A percentile compares a stretch with the other conserved stretches of the same genome.
These are phyloP conservation scores for Globisporangium nodosum DNA, from an alignment of 352 stramenopile genomes.

Conservation along the genomic window DNA sequence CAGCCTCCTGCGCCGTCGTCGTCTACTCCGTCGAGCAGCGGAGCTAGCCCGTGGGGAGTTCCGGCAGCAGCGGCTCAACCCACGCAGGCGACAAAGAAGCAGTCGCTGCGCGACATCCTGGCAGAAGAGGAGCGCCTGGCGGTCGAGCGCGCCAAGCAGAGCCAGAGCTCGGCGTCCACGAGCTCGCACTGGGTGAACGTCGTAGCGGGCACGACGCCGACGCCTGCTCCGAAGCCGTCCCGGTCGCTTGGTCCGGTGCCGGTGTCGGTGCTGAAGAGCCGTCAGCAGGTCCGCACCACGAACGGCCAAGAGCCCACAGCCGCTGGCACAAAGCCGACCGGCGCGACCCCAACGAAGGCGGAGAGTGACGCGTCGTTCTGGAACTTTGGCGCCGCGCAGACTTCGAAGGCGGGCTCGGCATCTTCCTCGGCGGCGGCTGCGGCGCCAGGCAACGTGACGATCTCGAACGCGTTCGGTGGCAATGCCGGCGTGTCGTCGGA, in stretches of 20 bases:
- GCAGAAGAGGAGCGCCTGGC: slow-evolving; percentile 78
- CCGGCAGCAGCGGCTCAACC: slow-evolving; percentile 18
- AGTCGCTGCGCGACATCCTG: slow-evolving; percentile 78
- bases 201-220: slow-evolving; percentile 58
- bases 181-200: slow-evolving; percentile 85
- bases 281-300: slow-evolving; percentile 40
- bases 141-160: slow-evolving; percentile 50
- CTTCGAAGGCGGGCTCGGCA: slow-evolving; percentile 19
- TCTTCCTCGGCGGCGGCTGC: not conserved
- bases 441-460: slow-evolving; percentile 6
- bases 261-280: slow-evolving; percentile 78
- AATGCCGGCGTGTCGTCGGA: slow-evolving; percentile 47
- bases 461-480: slow-evolving; percentile 46
- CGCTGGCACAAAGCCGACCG: slow-evolving; percentile 15
- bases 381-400: slow-evolving; percentile 65
- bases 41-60: slow-evolving; percentile 34
- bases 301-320: slow-evolving; percentile 23
- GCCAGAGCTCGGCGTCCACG: slow-evolving; percentile 20
- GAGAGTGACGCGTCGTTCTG: slow-evolving; percentile 77
- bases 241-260: slow-evolving; percentile 64
- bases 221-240: slow-evolving; percentile 44
- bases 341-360: slow-evolving; percentile 31
- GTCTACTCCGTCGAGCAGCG: slow-evolving; percentile 1
- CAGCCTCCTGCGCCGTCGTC: slow-evolving; percentile 3
- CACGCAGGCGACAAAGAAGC: slow-evolving; percentile 26